These are phyloP conservation scores for Coemansia asiatica DNA, from an alignment of 192 early-diverging fungal genomes.

Conservation along the genomic window DNA sequence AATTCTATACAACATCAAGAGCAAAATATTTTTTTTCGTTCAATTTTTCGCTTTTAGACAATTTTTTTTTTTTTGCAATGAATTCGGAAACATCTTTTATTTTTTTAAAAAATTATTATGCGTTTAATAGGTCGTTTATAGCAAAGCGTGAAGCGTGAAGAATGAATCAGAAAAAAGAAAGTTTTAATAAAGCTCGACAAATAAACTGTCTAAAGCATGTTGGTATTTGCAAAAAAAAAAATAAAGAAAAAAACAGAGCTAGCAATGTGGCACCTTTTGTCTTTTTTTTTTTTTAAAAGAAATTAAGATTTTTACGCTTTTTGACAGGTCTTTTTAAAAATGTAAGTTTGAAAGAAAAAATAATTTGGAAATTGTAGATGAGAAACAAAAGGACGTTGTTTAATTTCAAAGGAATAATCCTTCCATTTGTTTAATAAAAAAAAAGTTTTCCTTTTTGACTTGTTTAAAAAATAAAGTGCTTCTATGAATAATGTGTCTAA, in stretches of 20 bases:
- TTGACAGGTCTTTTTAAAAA: neutral
- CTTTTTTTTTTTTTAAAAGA: no score
- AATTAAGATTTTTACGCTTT: neutral
- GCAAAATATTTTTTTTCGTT: neutral
- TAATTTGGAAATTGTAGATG: no score
- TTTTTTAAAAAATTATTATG: neutral
- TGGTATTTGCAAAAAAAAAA: neutral
- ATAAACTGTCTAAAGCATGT: neutral
- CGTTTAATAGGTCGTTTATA: neutral
- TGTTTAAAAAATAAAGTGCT: neutral
- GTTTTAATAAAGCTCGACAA: neutral
- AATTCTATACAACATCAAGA: no score
- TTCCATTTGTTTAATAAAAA: neutral
- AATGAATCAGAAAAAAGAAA: neutral
- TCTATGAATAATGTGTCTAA: slow-evolving; percentile 8
- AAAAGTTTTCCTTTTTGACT: neutral
- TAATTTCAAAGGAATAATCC: no score
- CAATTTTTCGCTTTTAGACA: neutral
- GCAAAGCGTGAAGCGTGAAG: neutral
- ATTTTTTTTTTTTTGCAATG: neutral
- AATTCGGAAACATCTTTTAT: neutral
- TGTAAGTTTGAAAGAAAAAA: no score
- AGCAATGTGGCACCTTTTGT: neutral
- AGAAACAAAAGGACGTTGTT: no score
- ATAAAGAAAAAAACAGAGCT: neutral